Evolutionary conservation across 208 protist species (phyloP).

Genomic region (Wallacemonas rigidus): DNA sequence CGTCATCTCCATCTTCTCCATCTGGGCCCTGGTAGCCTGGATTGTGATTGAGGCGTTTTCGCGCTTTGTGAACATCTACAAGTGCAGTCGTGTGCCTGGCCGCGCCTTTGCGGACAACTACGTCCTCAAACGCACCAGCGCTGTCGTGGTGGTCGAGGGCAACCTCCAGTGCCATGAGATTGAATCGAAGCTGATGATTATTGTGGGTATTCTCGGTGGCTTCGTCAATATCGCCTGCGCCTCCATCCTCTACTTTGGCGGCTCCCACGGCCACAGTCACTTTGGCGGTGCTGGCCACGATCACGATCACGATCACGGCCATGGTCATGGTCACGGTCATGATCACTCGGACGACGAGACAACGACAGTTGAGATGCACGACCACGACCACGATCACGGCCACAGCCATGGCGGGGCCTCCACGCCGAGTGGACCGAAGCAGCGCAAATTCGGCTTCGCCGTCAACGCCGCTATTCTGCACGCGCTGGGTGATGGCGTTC

Average conservation of each 20-base stretch:
- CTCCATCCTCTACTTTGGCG: conserved; percentile 82
- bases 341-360: conserved; percentile 22
- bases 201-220: conserved; percentile 82
- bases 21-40: conserved; percentile 85
- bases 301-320: conserved; percentile 24
- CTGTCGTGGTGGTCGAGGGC: background rate
- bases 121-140: background rate
- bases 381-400: conserved; percentile 39
- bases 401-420: conserved; percentile 28
- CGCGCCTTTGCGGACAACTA: conserved; percentile 14
- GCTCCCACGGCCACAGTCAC: conserved; percentile 80
- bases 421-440: conserved; percentile 19
- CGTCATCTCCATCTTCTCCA: conserved; percentile 87
- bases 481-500: conserved; percentile 89
- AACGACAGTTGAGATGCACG: conserved; percentile 16
- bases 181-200: conserved; percentile 72
- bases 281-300: conserved; percentile 32
- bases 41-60: conserved; percentile 81
- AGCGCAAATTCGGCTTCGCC: conserved; percentile 45
- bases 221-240: conserved; percentile 89
- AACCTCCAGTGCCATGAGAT: conserved; percentile 47
- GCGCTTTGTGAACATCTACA: conserved; percentile 59
- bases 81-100: conserved; percentile 57
- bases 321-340: conserved; percentile 19
- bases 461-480: conserved; percentile 88